Evolutionary conservation across 2,329 filamentous ascomycete genomes (phyloP).

Genomic region (Pyrenochaeta sp.): DNA sequence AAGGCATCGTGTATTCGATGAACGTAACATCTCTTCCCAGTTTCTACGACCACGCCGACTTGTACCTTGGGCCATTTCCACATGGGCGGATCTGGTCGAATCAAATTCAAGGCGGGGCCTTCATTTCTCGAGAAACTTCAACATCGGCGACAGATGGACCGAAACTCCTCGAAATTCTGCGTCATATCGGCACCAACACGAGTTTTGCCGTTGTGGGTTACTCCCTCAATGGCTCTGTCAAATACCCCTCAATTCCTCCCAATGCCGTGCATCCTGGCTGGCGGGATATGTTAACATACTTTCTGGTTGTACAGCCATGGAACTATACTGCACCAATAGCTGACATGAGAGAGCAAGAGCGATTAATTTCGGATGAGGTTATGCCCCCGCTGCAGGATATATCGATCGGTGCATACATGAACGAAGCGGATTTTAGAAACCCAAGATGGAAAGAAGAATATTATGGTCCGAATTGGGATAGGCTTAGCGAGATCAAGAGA

Average conservation of each 20-base stretch:
- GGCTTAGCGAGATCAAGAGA: constrained; percentile 26
- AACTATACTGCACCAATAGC: not conserved
- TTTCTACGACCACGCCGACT: constrained; percentile 32
- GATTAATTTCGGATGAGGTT: constrained; percentile 18
- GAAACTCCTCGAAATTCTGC: too few species aligned
- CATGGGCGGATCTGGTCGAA: constrained; percentile 23
- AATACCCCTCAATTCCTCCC: constrained; percentile 18
- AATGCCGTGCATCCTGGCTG: too few species aligned
- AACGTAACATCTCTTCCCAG: constrained; percentile 28
- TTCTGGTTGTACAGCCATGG: too few species aligned
- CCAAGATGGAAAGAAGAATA: constrained; percentile 33
- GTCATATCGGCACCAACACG: too few species aligned
- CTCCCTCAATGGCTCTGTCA: constrained; percentile 21
- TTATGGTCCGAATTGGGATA: constrained; percentile 29
- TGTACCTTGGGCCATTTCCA: constrained; percentile 37
- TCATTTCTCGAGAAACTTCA: constrained; percentile 19
- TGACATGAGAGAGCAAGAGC: constrained; percentile 20
- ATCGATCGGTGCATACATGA: constrained; percentile 36
- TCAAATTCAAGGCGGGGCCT: constrained; percentile 28
- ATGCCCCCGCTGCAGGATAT: constrained; percentile 32
- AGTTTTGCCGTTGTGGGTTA: constrained; percentile 21
- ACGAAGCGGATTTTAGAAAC: constrained; percentile 37
- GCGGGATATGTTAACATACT: too few species aligned
- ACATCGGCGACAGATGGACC: too few species aligned
- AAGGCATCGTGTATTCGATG: constrained; percentile 26